Evolutionary conservation across 192 early-diverging fungal species (phyloP).

Genomic region (Umbelopsis sp.): DNA sequence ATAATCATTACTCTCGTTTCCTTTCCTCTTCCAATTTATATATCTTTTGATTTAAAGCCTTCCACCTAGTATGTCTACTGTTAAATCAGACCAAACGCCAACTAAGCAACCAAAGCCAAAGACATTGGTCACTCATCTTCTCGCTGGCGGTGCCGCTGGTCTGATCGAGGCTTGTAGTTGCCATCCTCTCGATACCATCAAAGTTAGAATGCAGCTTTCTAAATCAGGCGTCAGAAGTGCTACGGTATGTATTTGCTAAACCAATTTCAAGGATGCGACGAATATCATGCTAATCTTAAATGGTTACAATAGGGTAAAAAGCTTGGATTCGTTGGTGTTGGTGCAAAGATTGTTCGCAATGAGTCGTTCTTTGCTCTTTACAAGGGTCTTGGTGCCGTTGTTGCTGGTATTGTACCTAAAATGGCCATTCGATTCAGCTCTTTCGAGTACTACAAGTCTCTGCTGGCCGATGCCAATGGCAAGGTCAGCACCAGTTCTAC

Average conservation of each 20-base stretch:
- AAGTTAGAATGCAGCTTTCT: conserved; percentile 94
- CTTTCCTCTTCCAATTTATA: neutral
- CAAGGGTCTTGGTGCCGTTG: conserved; percentile 97
- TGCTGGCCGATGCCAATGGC: conserved; percentile 69
- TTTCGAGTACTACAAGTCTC: conserved; percentile 92
- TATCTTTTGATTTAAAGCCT: neutral
- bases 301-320: conserved; percentile 36
- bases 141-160: conserved; percentile 92
- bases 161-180: conserved; percentile 88
- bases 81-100: conserved; percentile 14
- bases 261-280: neutral
- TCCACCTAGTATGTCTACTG: neutral
- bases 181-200: conserved; percentile 97
- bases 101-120: conserved; percentile 39
- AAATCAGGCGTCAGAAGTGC: conserved; percentile 62
- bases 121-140: conserved; percentile 75
- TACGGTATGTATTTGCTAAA: conserved; percentile 44
- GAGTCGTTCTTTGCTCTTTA: conserved; percentile 92
- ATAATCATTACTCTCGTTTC: neutral
- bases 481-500: conserved; percentile 67
- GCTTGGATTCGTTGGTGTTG: conserved; percentile 82
- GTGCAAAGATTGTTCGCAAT: conserved; percentile 78
- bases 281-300: conserved; percentile 13
- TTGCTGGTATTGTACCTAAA: conserved; percentile 97
- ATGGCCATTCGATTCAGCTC: conserved; percentile 98